phyloP scores from a whole-genome alignment of 441 rosid species.

The Adansonia madagascariensis region DNA sequence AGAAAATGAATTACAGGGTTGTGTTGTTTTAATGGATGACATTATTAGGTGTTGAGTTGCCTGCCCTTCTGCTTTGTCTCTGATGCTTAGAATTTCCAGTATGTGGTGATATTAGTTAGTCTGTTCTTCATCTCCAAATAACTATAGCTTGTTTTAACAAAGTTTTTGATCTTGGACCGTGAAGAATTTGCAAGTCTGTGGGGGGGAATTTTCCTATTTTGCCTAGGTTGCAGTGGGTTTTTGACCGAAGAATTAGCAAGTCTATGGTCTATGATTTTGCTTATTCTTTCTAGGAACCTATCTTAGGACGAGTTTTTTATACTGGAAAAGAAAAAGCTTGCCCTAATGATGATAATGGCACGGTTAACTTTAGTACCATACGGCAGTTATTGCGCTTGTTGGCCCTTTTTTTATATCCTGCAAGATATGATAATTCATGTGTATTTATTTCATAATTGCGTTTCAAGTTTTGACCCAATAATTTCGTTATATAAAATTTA shows the following conservation, averaged over 20 bases:
- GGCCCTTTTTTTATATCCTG: background rate
- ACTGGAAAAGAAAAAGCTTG: background rate
- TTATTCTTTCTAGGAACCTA: background rate
- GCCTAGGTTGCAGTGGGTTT: background rate
- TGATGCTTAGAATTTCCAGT: background rate
- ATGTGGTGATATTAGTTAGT: background rate
- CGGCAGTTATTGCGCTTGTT: background rate
- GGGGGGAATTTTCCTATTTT: no score
- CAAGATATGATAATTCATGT: no score
- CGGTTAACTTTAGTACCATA: background rate
- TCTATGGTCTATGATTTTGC: background rate
- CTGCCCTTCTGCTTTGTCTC: background rate
- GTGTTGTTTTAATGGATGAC: slow-evolving; percentile 20
- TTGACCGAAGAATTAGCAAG: background rate
- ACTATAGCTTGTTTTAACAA: background rate
- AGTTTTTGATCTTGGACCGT: background rate
- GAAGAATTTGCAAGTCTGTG: background rate
- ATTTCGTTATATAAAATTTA: no score
- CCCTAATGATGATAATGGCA: background rate
- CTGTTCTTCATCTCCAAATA: background rate
- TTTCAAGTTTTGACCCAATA: no score
- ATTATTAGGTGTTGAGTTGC: background rate
- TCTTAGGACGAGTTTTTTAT: no score
- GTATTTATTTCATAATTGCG: no score
- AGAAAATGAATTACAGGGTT: slow-evolving; percentile 24